A percentile compares a stretch with the other conserved stretches of the same genome.
Conservation (phyloP, 2,329 filamentous ascomycete genomes). For the Amauroascus niger region DNA sequence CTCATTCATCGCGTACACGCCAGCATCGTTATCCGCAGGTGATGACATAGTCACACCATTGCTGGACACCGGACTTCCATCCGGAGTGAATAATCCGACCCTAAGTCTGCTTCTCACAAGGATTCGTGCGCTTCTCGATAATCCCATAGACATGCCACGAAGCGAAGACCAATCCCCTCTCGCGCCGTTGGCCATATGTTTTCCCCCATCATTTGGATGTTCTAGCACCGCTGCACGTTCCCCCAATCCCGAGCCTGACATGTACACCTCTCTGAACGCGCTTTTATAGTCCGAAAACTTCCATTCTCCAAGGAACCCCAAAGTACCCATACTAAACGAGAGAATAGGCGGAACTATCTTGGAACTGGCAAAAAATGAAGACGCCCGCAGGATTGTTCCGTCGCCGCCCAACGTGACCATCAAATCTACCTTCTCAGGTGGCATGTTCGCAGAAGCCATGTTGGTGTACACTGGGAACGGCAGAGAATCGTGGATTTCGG, state of each 20-base stretch:
- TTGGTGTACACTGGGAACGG: conserved; percentile 61
- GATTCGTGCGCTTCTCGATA: conserved; percentile 63
- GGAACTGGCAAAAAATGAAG: conserved; percentile 75
- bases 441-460: conserved; percentile 35
- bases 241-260: conserved; percentile 55
- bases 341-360: conserved; percentile 78
- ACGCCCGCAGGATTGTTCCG: conserved; percentile 77
- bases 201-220: conserved; percentile 32
- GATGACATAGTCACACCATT: conserved; percentile 21
- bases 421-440: conserved; percentile 75
- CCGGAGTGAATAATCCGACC: conserved; percentile 68
- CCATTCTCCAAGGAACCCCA: conserved; percentile 94
- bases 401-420: conserved; percentile 88
- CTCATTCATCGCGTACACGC: conserved; percentile 77
- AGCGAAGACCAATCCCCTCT: conserved; percentile 58
- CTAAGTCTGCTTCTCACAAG: conserved; percentile 78
- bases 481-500: conserved; percentile 59
- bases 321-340: conserved; percentile 91
- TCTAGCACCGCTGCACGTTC: conserved; percentile 38
- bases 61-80: conserved; percentile 41
- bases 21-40: conserved; percentile 33
- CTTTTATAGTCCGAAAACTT: conserved; percentile 87
- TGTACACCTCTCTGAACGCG: conserved; percentile 86
- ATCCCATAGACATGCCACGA: conserved; percentile 72
- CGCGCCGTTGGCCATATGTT: conserved; percentile 21